These are phyloP conservation scores for Heterobasidion parviporum DNA, from an alignment of 1,284 basidiomycete species.

Conservation along the genomic window DNA sequence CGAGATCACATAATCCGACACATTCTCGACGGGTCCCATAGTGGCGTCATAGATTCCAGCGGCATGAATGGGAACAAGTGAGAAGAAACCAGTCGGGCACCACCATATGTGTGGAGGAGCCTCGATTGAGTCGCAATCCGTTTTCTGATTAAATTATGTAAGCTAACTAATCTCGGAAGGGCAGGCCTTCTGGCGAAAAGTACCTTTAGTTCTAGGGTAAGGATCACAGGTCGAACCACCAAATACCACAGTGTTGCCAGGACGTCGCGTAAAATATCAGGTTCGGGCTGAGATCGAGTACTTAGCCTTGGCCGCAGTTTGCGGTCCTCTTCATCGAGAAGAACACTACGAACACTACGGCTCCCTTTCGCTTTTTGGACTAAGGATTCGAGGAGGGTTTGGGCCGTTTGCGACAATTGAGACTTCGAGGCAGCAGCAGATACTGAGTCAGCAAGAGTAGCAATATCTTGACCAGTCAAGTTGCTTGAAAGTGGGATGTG, in stretches of 20 bases:
- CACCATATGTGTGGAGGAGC: neutral
- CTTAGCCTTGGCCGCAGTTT: neutral
- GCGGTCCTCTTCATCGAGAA: neutral
- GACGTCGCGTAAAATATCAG: neutral
- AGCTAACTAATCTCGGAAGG: neutral
- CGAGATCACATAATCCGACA: neutral
- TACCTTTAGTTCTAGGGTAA: neutral
- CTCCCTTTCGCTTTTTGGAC: no score
- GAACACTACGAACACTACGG: no score
- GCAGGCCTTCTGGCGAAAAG: no score
- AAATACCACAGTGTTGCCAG: neutral
- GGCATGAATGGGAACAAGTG: neutral
- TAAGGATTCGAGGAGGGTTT: no score
- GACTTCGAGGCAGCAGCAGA: neutral
- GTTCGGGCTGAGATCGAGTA: neutral
- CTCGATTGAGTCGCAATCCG: neutral
- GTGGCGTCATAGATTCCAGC: neutral
- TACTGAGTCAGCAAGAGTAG: neutral
- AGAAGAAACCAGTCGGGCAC: neutral
- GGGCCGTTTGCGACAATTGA: neutral
- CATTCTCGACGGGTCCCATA: neutral
- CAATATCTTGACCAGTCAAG: neutral
- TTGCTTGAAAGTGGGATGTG: neutral
- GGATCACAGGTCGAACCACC: neutral
- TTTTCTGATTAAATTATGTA: neutral